phyloP scores from a whole-genome alignment of 805 yeast genomes.

The Wickerhamomyces bisporus region DNA sequence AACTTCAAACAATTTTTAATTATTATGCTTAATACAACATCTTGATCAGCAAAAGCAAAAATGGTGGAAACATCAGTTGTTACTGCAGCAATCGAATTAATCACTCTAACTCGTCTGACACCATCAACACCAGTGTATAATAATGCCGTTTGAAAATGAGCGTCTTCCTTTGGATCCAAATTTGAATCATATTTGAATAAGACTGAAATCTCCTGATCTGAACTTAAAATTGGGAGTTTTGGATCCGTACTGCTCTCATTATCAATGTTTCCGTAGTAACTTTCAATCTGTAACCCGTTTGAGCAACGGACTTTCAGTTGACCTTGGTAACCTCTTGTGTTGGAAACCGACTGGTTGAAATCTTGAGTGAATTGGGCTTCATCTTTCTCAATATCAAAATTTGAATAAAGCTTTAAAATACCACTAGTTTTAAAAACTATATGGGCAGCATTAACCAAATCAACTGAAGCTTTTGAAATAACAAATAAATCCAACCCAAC shows the following conservation, averaged over 20 bases:
- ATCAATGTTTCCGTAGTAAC: conserved; percentile 60
- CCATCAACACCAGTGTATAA: conserved; percentile 80
- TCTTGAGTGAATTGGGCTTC: conserved; percentile 60
- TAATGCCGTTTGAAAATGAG: conserved; percentile 87
- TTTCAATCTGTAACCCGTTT: conserved; percentile 74
- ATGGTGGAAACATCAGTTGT: conserved; percentile 69
- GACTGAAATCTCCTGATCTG: conserved; percentile 63
- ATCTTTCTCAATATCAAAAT: conserved; percentile 65
- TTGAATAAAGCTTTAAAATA: conserved; percentile 52
- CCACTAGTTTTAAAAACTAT: conserved; percentile 73
- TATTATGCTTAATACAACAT: conserved; percentile 49
- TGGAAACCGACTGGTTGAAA: conserved; percentile 44
- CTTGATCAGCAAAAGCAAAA: conserved; percentile 77
- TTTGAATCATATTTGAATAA: conserved; percentile 74
- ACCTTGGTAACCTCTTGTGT: conserved; percentile 68
- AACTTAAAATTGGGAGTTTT: conserved; percentile 56
- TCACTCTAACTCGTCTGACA: conserved; percentile 76
- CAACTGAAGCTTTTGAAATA: conserved; percentile 59
- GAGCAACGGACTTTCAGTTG: conserved; percentile 84
- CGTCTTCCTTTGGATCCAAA: conserved; percentile 63
- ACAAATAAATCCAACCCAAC: conserved; percentile 77
- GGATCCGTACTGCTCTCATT: conserved; percentile 50
- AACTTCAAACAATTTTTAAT: conserved; percentile 42
- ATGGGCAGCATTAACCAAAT: conserved; percentile 66
- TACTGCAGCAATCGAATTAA: conserved; percentile 77